Evolutionary conservation across 805 yeast genomes (phyloP), one percentile per base, ranked within the genome.

Genomic region (Metschnikowia kofuensis): DNA sequence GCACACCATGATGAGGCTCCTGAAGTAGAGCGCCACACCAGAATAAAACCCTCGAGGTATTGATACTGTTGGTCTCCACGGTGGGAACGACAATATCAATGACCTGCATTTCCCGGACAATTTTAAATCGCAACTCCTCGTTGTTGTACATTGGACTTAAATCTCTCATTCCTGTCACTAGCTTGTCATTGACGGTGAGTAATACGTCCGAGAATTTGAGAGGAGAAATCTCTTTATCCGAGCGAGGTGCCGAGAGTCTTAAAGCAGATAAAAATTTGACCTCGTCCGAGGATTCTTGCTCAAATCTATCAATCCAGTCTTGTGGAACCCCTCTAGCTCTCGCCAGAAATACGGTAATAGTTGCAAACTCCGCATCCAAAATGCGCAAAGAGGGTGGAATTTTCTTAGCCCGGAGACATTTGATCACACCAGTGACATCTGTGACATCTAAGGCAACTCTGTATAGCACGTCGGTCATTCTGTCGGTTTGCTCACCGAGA

Each of bases 1-100:
- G 80, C 14, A 90, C 96, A 8, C 94, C 92, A 61, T 87, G 95
- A 65, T 89, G 97, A n/a, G 97, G 96, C 35, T 82, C 78, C 62
- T 91, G 97, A 32, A 91, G 66, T 6, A 85, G 69, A 36, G 90
- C 84, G 21, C 97, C 97, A 45, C 90, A 81, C 94, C 96, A 91
- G 42, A 79, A 74, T 8, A 87, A 84, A 36, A 89, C 70, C 47
- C 84, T 83, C 35, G 79, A 77, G 1, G 96, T 89, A 48, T 76
- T 72, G 40, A 82, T 68, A 36, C 76, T 75, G 29, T 75, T 70
- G 4, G 90, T 77, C 16, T 79, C 78, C 2, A 81, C 78, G 4
- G 95, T 83, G 10, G 86, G 83, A 9, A 87, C 89, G 15, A 63
- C 66, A 21, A 90, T 56, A 42, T 79, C 82, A 47, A 84, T 49